Evolutionary conservation across 192 early-diverging fungal species (phyloP), one percentile per base, ranked within the genome.

Genomic region (Coemansia sp.): DNA sequence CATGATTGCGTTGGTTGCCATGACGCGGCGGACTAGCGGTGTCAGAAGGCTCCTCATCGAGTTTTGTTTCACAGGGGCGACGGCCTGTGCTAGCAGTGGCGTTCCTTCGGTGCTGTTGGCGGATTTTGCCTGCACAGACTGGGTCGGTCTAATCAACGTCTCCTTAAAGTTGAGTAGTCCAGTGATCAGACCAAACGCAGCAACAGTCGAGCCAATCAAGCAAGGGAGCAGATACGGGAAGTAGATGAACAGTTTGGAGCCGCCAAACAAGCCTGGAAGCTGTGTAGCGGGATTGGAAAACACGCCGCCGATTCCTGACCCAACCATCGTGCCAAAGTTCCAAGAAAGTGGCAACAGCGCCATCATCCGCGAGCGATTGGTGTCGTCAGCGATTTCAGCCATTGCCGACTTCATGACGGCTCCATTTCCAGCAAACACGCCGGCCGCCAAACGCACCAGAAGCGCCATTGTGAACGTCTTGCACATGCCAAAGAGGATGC

Each of bases 141-240:
- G n/a, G 7, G 42, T 41, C 14, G 39, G 39, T 17, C 36, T 53
- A 10, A 12, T 14, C 9, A 67, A 59, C 2, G 91, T 86, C 56
- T 91, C 89, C 31, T 91, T 80, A 19, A 93, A 65, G 37, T 77
- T 86, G 61, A 88, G 76, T 32, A 80, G 83, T 1, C 88, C 92
- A 31, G 90, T 66, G 8, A 87, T 63, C 39, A 91, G 86, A 1
- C 90, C 90, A 43, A 87, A 60, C 3, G 87, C 19, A 12, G 86
- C 85, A 6, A 91, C 74, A 25, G 79, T 49, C 2, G 88, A 77
- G 14, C 88, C 86, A 5, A 91, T 73, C 22, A 89, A 63, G 61
- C 93, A 96, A 7, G 94, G 94, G 6, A 96, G 86, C 47, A 92
- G 86, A 61, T 95, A 97, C 1, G 94, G 94, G 62, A 87, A 90